Evolutionary conservation across 306 rosid genomes (phyloP).

Genomic region (Vachellia pachyceras): DNA sequence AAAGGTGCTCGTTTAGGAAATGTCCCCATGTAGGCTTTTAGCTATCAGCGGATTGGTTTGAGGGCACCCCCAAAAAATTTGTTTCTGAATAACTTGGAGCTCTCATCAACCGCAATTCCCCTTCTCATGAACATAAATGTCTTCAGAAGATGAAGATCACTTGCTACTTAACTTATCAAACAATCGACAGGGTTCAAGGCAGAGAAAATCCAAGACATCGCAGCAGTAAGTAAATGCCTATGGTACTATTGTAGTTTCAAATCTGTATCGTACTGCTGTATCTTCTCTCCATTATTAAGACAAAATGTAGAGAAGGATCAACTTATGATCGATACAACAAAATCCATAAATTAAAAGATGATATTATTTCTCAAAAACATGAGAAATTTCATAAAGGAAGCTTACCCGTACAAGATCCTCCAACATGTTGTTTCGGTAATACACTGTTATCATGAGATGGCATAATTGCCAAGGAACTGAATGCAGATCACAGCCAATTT

Average conservation of each 20-base stretch:
- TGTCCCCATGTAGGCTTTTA: constrained; percentile 15
- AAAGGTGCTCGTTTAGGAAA: background rate
- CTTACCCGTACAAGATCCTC: constrained; percentile 70
- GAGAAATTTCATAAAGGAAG: constrained; percentile 22
- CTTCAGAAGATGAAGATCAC: constrained; percentile 28
- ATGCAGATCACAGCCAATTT: constrained; percentile 79
- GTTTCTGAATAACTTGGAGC: background rate
- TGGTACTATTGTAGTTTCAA: constrained; percentile 10
- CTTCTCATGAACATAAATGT: constrained; percentile 1
- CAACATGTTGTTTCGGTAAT: constrained; percentile 77
- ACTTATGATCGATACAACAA: background rate
- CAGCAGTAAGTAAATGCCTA: constrained; percentile 24
- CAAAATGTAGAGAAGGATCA: constrained; percentile 5
- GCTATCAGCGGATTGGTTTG: background rate
- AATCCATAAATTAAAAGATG: background rate
- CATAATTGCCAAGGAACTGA: constrained; percentile 96
- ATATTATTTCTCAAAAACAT: constrained; percentile 12
- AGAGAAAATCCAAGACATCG: constrained; percentile 11
- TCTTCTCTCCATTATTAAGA: constrained; percentile 3
- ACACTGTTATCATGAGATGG: constrained; percentile 78
- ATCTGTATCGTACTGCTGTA: background rate
- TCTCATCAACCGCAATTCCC: constrained; percentile 12
- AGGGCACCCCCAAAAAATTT: constrained; percentile 1
- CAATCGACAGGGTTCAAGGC: constrained; percentile 16
- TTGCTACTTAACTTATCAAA: constrained; percentile 20